Conservation (phyloP, 2,329 filamentous ascomycete species). For the Moelleriella libera region DNA sequence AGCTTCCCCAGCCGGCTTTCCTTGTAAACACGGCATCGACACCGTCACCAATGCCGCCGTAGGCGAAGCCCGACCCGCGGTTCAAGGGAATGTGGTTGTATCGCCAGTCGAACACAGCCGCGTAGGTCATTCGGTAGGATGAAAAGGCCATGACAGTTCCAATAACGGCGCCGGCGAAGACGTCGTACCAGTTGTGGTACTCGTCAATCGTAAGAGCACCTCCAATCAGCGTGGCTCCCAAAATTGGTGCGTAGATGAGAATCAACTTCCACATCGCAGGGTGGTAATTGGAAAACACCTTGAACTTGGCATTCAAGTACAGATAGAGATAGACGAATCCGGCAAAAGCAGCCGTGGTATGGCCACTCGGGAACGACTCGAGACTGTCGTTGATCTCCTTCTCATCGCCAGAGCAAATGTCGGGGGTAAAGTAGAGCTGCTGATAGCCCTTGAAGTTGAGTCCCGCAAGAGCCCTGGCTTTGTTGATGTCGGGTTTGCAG, state of each 20-base stretch:
- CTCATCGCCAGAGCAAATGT: conserved; percentile 53
- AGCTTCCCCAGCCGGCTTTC: conserved; percentile 1
- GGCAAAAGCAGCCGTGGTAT: conserved; percentile 59
- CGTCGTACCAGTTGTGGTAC: conserved; percentile 64
- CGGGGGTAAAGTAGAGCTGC: conserved; percentile 53
- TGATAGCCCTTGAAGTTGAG: conserved; percentile 38
- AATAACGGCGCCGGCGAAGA: conserved; percentile 51
- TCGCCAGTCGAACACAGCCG: conserved; percentile 53
- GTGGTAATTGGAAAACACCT: conserved; percentile 60
- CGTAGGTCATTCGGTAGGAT: conserved; percentile 53
- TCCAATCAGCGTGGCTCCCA: conserved; percentile 53
- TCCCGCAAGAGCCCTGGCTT: conserved; percentile 11
- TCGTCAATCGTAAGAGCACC: conserved; percentile 59
- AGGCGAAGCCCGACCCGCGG: conserved; percentile 20
- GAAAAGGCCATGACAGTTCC: conserved; percentile 52
- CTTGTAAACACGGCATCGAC: conserved; percentile 4
- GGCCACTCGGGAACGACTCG: conserved; percentile 60
- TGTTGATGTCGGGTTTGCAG: conserved; percentile 39
- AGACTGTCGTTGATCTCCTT: conserved; percentile 54
- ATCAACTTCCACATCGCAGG: conserved; percentile 62
- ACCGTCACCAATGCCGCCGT: conserved; percentile 1
- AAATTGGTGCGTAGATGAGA: conserved; percentile 48
- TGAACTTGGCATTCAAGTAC: conserved; percentile 68
- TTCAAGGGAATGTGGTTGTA: conserved; percentile 52
- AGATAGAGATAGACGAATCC: conserved; percentile 57